These are phyloP conservation scores for Meyerozyma carpophila DNA, from an alignment of 1,139 yeast species.

Conservation along the genomic window DNA sequence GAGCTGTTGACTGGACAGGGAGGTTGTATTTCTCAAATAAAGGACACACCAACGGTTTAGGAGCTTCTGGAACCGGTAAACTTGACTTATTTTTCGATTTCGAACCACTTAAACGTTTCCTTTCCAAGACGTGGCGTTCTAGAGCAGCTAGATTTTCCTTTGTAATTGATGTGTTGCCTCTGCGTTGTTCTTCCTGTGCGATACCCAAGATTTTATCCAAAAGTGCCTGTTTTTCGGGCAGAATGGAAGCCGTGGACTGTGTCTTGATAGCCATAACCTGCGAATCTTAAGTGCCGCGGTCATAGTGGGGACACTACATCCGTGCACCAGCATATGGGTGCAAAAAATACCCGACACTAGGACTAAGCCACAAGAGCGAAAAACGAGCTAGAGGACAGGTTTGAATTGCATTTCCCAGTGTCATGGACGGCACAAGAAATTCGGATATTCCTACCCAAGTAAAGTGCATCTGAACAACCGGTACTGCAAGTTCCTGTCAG, in stretches of 20 bases:
- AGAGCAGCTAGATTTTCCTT: constrained; percentile 15
- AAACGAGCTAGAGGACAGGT: background rate
- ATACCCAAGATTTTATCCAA: constrained; percentile 15
- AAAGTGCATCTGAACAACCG: too few relatives aligned
- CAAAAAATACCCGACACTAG: background rate
- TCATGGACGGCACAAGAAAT: too few relatives aligned
- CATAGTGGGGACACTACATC: background rate
- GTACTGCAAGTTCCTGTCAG: too few relatives aligned
- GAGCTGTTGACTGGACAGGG: constrained; percentile 4
- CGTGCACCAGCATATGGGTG: background rate
- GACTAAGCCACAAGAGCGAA: background rate
- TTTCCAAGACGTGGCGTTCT: constrained; percentile 7
- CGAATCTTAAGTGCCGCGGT: background rate
- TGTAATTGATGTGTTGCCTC: constrained; percentile 19
- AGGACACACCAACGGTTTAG: constrained; percentile 16
- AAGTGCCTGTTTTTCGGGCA: constrained; percentile 9
- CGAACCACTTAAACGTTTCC: constrained; percentile 3
- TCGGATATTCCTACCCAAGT: too few relatives aligned
- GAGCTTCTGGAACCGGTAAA: constrained; percentile 9
- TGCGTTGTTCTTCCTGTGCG: constrained; percentile 16
- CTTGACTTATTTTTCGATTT: background rate
- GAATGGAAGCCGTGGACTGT: constrained; percentile 1
- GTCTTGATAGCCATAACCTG: constrained; percentile 2
- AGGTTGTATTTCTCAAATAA: constrained; percentile 12
- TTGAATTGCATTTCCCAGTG: too few relatives aligned